These are phyloP conservation scores for Solanum piurae DNA, from an alignment of 257 asterid species.

Conservation along the genomic window DNA sequence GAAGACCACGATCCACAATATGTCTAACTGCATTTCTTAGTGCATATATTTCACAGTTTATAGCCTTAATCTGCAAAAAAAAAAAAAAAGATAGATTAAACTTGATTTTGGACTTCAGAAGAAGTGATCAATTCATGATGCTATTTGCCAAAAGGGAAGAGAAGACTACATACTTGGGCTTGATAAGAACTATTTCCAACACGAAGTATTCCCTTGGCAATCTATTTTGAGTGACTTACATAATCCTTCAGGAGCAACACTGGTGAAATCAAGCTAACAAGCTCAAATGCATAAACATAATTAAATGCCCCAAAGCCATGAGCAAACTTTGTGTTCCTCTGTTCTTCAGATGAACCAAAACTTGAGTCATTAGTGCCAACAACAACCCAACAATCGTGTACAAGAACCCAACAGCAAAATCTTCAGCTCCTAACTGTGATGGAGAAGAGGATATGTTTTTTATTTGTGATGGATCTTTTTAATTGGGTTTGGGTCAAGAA, in stretches of 20 bases:
- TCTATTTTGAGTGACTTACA: neutral
- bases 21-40: neutral
- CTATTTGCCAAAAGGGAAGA: too few species aligned
- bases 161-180: too few species aligned
- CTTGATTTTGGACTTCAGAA: too few species aligned
- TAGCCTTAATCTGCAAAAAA: too few species aligned
- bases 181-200: too few species aligned
- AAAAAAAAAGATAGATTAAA: too few species aligned
- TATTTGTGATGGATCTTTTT: too few species aligned
- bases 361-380: slow-evolving; percentile 59
- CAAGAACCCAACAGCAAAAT: slow-evolving; percentile 69
- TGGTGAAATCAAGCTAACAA: neutral
- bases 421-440: slow-evolving; percentile 80
- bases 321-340: slow-evolving; percentile 34
- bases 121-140: too few species aligned
- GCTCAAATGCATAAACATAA: neutral
- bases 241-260: slow-evolving; percentile 8
- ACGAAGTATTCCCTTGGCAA: too few species aligned
- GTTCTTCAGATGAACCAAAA: slow-evolving; percentile 42
- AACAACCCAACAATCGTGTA: slow-evolving; percentile 73
- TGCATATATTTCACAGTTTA: neutral
- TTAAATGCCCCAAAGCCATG: slow-evolving; percentile 22
- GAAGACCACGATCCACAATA: slow-evolving; percentile 2
- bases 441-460: too few species aligned
- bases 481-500: too few species aligned